Evolutionary conservation across 2,329 filamentous ascomycete genomes (phyloP).

Genomic region (Rhynchosporium secalis): DNA sequence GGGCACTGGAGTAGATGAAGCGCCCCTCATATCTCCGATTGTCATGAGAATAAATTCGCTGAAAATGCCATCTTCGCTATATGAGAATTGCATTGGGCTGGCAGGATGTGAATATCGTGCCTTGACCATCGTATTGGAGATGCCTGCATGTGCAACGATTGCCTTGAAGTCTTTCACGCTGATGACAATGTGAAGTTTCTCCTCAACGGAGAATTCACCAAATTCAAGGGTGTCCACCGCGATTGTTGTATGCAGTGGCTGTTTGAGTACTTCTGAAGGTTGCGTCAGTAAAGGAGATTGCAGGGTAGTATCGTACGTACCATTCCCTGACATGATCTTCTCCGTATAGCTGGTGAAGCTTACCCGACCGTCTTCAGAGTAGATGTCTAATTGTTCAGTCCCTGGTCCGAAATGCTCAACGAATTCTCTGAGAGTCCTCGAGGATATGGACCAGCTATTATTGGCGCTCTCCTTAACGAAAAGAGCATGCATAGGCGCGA

Average conservation of each 20-base stretch:
- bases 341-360: slow-evolving; percentile 83
- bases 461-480: slow-evolving; percentile 67
- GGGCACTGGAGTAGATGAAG: slow-evolving; percentile 34
- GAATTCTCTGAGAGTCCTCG: slow-evolving; percentile 69
- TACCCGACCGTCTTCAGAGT: slow-evolving; percentile 65
- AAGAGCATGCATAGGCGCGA: slow-evolving; percentile 72
- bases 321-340: slow-evolving; percentile 69
- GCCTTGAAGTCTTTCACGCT: slow-evolving; percentile 82
- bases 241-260: slow-evolving; percentile 78
- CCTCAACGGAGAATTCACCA: slow-evolving; percentile 70
- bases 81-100: slow-evolving; percentile 71
- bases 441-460: slow-evolving; percentile 73
- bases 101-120: slow-evolving; percentile 71
- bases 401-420: slow-evolving; percentile 80
- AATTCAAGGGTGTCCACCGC: slow-evolving; percentile 76
- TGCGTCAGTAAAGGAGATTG: slow-evolving; percentile 11
- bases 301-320: slow-evolving; percentile 39
- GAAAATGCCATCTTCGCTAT: slow-evolving; percentile 65
- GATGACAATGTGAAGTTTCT: slow-evolving; percentile 76
- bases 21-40: slow-evolving; percentile 57
- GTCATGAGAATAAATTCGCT: slow-evolving; percentile 85
- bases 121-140: slow-evolving; percentile 63
- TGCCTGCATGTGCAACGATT: slow-evolving; percentile 73
- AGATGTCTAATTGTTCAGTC: slow-evolving; percentile 78
- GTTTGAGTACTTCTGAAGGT: slow-evolving; percentile 67